Conservation (phyloP, 306 rosid species). For the Medicago truncatula region MtrunA17r5.0-ANR NC_053046.1:5256501-5257000, state of each 20-base stretch:
- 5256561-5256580: too few relatives aligned
- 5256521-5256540: too few relatives aligned
- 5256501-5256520: too few relatives aligned
- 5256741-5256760: constrained; percentile 42
- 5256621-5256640: too few relatives aligned
- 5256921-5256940: constrained; percentile 15
- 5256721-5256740: neutral
- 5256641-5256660: too few relatives aligned
- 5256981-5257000: constrained; percentile 41
- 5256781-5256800: constrained; percentile 71
- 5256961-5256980: constrained; percentile 27
- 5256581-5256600: too few relatives aligned
- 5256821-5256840: constrained; percentile 37
- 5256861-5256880: neutral
- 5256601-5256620: too few relatives aligned
- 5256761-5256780: constrained; percentile 60
- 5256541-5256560: too few relatives aligned
- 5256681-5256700: too few relatives aligned
- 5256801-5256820: constrained; percentile 59
- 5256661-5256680: too few relatives aligned
- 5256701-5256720: too few relatives aligned
- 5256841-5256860: too few relatives aligned
- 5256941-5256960: constrained; percentile 14
- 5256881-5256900: neutral
- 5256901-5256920: neutral